phyloP scores from a whole-genome alignment of 164 flowering plant genomes.

The Paratinospora sagittata region DNA sequence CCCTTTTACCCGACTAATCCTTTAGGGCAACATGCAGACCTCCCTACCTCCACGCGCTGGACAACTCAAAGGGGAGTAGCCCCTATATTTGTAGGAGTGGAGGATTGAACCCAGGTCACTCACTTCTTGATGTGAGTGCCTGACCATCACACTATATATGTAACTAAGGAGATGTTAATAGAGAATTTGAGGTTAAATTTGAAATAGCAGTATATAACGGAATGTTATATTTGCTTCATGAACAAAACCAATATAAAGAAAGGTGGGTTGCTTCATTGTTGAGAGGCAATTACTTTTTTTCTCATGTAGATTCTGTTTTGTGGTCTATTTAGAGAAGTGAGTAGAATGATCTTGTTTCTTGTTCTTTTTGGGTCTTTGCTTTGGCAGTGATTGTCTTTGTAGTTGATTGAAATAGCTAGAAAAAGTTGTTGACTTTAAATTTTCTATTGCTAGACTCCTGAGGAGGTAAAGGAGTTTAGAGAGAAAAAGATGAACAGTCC shows the following conservation, averaged over 20 bases:
- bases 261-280: neutral
- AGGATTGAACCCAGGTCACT: too few species aligned
- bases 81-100: too few species aligned
- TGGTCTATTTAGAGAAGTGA: neutral
- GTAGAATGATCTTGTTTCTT: neutral
- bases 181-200: too few species aligned
- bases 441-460: constrained; percentile 46
- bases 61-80: too few species aligned
- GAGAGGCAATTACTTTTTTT: neutral
- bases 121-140: too few species aligned
- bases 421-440: neutral
- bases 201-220: too few species aligned
- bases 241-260: neutral
- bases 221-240: neutral
- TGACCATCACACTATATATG: too few species aligned
- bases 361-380: neutral
- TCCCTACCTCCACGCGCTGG: too few species aligned
- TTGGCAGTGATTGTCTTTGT: neutral
- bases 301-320: neutral
- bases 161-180: too few species aligned
- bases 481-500: constrained; percentile 97
- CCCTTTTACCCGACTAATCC: too few species aligned
- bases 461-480: constrained; percentile 86
- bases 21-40: too few species aligned
- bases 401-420: neutral